Evolutionary conservation across 345 rosid species (phyloP).

Genomic region (Litchi chinensis): DNA sequence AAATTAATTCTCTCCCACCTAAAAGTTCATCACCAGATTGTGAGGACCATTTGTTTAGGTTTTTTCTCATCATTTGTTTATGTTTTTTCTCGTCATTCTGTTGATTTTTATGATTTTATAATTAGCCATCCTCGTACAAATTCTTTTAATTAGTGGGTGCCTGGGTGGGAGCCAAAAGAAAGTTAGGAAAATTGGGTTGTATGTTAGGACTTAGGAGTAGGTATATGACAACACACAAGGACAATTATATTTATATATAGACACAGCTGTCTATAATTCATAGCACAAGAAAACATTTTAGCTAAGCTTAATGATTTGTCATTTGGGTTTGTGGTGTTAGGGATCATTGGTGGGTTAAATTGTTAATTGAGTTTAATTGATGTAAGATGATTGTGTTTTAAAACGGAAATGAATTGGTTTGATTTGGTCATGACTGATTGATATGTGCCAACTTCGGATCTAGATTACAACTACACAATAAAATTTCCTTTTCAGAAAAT

Average conservation of each 20-base stretch:
- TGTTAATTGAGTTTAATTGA: too few relatives aligned
- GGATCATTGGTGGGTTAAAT: neutral
- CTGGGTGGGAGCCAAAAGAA: constrained; percentile 10
- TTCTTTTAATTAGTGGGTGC: neutral
- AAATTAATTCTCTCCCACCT: constrained; percentile 30
- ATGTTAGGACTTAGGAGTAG: neutral
- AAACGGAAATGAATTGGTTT: too few relatives aligned
- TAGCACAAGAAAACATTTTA: neutral
- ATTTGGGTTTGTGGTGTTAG: neutral
- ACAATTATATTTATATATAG: neutral
- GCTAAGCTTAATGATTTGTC: neutral
- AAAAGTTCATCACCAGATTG: constrained; percentile 24
- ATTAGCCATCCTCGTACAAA: neutral
- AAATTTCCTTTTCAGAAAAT: too few relatives aligned
- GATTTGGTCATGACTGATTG: too few relatives aligned
- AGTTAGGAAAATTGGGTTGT: neutral
- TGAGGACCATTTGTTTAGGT: neutral
- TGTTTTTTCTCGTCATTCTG: neutral
- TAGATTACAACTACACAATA: too few relatives aligned
- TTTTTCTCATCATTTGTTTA: neutral
- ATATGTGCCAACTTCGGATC: too few relatives aligned
- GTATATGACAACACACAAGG: neutral
- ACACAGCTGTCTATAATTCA: neutral
- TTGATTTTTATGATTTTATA: neutral
- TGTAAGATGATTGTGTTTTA: too few relatives aligned